phyloP scores from a whole-genome alignment of 2,329 filamentous ascomycete genomes.

The Hymenoscyphus infarciens region DNA sequence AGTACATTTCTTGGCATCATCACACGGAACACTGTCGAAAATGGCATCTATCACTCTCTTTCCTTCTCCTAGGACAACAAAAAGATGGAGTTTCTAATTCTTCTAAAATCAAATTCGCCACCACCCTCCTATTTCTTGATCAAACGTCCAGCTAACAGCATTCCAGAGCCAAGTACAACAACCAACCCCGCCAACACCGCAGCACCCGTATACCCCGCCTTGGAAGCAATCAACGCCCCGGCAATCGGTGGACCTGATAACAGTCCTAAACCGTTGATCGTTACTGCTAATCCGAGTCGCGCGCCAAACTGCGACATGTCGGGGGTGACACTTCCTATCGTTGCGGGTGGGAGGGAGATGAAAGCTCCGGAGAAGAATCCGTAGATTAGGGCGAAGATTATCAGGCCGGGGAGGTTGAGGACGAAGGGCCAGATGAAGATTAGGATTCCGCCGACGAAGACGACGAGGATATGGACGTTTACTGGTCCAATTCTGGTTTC shows the following conservation, averaged over 20 bases:
- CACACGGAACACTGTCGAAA: too few species aligned
- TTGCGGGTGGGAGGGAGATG: conserved; percentile 25
- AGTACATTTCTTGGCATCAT: too few species aligned
- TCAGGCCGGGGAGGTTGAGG: conserved; percentile 45
- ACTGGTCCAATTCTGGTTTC: conserved; percentile 35
- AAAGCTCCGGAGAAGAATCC: conserved; percentile 56
- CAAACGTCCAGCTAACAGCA: neutral
- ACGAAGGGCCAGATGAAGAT: conserved; percentile 57
- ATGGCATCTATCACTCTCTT: too few species aligned
- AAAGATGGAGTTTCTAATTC: too few species aligned
- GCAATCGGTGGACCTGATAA: conserved; percentile 19
- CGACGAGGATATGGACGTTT: conserved; percentile 38
- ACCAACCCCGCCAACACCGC: conserved; percentile 11
- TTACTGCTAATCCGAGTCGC: conserved; percentile 14
- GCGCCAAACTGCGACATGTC: conserved; percentile 18
- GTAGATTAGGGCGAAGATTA: conserved; percentile 60
- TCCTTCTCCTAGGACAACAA: too few species aligned
- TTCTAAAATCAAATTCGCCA: too few species aligned
- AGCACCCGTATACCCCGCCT: conserved; percentile 8
- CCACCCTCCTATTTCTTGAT: too few species aligned
- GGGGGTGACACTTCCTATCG: conserved; percentile 11
- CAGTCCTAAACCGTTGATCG: conserved; percentile 11
- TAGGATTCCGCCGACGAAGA: conserved; percentile 43
- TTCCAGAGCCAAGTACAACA: neutral
- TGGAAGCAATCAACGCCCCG: conserved; percentile 15